phyloP scores from a whole-genome alignment of 306 rosid species.

The Sophora flavescens region DNA sequence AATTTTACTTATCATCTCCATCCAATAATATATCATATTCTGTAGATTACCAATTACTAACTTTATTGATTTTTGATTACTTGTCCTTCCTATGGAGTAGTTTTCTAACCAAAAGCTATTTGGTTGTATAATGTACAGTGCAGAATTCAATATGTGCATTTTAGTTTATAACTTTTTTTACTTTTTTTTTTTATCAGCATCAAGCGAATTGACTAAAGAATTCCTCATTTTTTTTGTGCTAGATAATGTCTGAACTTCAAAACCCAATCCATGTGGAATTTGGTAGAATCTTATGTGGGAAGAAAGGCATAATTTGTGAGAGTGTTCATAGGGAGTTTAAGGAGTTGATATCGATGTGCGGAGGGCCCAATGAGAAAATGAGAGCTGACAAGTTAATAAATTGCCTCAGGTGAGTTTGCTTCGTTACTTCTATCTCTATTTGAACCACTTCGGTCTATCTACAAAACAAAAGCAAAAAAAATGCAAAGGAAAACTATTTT shows the following conservation, averaged over 20 bases:
- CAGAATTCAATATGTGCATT: constrained; percentile 23
- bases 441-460: constrained; percentile 27
- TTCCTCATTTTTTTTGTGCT: constrained; percentile 45
- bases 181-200: constrained; percentile 30
- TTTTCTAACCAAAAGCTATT: background rate
- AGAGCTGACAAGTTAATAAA: constrained; percentile 75
- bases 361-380: constrained; percentile 85
- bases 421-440: constrained; percentile 10
- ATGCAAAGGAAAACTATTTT: background rate
- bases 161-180: constrained; percentile 12
- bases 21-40: constrained; percentile 7
- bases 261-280: constrained; percentile 74
- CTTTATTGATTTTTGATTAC: background rate
- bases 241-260: constrained; percentile 86
- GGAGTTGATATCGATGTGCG: constrained; percentile 81
- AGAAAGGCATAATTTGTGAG: constrained; percentile 80
- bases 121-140: background rate
- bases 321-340: constrained; percentile 79
- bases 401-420: constrained; percentile 68
- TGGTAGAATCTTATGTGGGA: constrained; percentile 60
- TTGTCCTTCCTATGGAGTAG: background rate
- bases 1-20: constrained; percentile 15
- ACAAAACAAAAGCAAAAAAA: background rate
- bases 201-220: constrained; percentile 18
- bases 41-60: background rate